Percentiles rank a stretch among this genome's conserved stretches.
Evolutionary conservation across 2,329 filamentous ascomycete genomes (phyloP).

Genomic region (Fusarium multiceps): DNA sequence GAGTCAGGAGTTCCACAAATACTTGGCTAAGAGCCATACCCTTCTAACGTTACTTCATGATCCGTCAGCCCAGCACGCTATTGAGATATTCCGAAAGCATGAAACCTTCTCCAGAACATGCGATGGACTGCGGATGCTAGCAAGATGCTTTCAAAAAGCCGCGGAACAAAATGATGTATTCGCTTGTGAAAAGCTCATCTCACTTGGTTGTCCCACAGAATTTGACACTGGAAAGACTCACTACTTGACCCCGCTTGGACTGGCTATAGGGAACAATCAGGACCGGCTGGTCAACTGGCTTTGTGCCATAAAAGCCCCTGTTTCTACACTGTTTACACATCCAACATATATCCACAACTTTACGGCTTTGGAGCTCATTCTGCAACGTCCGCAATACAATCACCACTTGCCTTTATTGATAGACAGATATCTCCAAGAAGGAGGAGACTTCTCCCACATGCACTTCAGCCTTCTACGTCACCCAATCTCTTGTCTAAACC

Average conservation of each 20-base stretch:
- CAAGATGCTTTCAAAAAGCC: not conserved
- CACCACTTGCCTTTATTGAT: not conserved
- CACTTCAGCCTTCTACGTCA: not conserved
- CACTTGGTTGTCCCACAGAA: not conserved
- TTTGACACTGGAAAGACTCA: not conserved
- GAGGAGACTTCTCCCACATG: not conserved
- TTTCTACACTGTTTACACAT: not conserved
- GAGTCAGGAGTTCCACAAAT: accelerated
- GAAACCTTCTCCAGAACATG: not conserved
- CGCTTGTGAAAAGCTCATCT: not conserved
- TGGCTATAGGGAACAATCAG: not conserved
- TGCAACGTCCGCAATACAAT: not conserved
- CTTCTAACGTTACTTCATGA: not conserved
- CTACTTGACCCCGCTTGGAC: not conserved
- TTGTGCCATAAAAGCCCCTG: not conserved
- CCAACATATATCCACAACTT: accelerated
- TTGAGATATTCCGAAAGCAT: not conserved
- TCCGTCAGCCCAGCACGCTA: accelerated
- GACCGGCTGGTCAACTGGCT: not conserved
- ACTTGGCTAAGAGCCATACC: not conserved
- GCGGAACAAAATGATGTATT: not conserved
- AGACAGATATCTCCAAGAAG: not conserved
- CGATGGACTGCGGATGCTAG: not conserved
- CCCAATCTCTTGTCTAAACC: accelerated
- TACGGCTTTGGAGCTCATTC: not conserved